A percentile compares a stretch with the other conserved stretches of the same genome.
Evolutionary conservation across 1,284 basidiomycete genomes (phyloP).

Genomic region (Pseudozyma tsukubaensis): DNA sequence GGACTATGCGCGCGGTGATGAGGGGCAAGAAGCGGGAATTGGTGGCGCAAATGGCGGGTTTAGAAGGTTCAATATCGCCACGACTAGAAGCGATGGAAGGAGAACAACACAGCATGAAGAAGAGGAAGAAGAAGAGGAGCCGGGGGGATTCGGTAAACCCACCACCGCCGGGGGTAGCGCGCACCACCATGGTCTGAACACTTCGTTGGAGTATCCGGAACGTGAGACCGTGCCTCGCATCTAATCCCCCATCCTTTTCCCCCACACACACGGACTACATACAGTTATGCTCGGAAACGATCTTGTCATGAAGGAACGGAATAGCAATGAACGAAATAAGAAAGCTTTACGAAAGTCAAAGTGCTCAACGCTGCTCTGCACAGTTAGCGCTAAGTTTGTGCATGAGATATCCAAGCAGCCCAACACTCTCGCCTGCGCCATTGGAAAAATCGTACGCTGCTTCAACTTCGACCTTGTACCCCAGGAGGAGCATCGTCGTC

Average conservation of each 20-base stretch:
- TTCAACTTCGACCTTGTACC: slow-evolving; percentile 59
- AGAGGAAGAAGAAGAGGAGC: slow-evolving; percentile 8
- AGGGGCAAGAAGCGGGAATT: background rate
- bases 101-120: background rate
- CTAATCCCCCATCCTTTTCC: background rate
- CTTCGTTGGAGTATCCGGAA: slow-evolving; percentile 36
- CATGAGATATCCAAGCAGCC: slow-evolving; percentile 20
- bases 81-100: background rate
- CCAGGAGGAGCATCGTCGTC: slow-evolving; percentile 36
- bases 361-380: too few species aligned
- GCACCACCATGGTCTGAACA: slow-evolving; percentile 8
- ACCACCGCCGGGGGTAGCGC: too few species aligned
- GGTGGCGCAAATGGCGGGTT: slow-evolving; percentile 1
- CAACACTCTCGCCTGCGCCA: background rate
- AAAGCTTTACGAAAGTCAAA: background rate
- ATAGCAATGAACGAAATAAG: background rate
- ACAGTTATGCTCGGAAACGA: background rate
- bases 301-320: background rate
- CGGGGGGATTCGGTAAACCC: slow-evolving; percentile 7
- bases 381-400: too few species aligned
- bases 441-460: slow-evolving; percentile 26
- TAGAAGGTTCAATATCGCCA: slow-evolving; percentile 10
- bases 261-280: background rate
- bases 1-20: background rate
- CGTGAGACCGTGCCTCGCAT: slow-evolving; percentile 33